These are phyloP conservation scores for Cicer cuneatum DNA, from an alignment of 306 rosid genomes.

Conservation along the genomic window DNA sequence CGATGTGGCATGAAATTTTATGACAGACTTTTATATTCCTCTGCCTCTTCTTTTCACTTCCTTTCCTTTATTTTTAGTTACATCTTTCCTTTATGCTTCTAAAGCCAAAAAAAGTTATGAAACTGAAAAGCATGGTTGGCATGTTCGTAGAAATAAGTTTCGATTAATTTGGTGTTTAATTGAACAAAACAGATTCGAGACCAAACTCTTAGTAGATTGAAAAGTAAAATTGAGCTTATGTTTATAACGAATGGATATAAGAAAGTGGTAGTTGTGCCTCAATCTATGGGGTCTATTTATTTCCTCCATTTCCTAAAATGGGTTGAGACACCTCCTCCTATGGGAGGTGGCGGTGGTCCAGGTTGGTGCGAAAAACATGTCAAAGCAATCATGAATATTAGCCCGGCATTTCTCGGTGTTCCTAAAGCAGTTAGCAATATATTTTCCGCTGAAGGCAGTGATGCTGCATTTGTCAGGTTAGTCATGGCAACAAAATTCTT, in stretches of 20 bases:
- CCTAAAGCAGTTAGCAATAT: slow-evolving; percentile 68
- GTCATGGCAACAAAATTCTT: slow-evolving; percentile 44
- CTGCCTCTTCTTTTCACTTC: not conserved
- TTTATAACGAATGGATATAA: slow-evolving; percentile 62
- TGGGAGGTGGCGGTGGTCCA: slow-evolving; percentile 79
- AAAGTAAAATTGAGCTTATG: slow-evolving; percentile 83
- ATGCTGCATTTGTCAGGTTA: slow-evolving; percentile 63
- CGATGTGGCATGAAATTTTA: not conserved
- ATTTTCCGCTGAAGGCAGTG: slow-evolving; percentile 70
- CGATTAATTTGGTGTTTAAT: slow-evolving; percentile 48
- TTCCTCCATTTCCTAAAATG: slow-evolving; percentile 90
- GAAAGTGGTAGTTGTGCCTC: slow-evolving; percentile 91
- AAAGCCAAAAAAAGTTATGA: not conserved
- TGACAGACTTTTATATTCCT: too few species aligned
- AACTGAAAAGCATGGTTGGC: slow-evolving; percentile 13
- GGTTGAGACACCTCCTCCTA: slow-evolving; percentile 77
- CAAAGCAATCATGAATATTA: slow-evolving; percentile 80
- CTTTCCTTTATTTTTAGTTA: not conserved
- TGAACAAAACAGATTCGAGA: slow-evolving; percentile 70
- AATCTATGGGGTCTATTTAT: slow-evolving; percentile 76
- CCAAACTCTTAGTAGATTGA: slow-evolving; percentile 74
- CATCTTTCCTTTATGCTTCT: slow-evolving; percentile 1
- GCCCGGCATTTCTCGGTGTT: slow-evolving; percentile 76
- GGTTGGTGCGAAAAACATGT: slow-evolving; percentile 84
- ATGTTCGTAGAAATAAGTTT: slow-evolving; percentile 23